Conservation (phyloP, 2,329 filamentous ascomycete species). For the Fusarium haematococcum region DNA sequence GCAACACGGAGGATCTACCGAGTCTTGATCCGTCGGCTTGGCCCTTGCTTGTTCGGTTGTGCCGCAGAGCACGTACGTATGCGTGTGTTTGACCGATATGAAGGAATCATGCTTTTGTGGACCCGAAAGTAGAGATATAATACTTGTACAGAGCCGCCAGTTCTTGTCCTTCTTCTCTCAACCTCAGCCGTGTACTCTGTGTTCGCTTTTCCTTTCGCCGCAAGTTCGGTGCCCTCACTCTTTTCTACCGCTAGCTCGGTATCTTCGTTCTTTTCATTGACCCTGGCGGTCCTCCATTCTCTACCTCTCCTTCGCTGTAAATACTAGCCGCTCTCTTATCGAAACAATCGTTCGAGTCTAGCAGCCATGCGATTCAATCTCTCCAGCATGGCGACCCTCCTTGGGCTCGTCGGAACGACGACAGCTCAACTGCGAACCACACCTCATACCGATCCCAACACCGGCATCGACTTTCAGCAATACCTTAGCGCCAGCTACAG, state of each 20-base stretch:
- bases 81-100: slow-evolving; percentile 23
- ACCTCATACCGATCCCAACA: slow-evolving; percentile 56
- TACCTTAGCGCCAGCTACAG: slow-evolving; percentile 54
- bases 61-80: slow-evolving; percentile 5
- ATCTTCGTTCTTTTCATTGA: slow-evolving; percentile 24
- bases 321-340: slow-evolving; percentile 6
- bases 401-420: slow-evolving; percentile 36
- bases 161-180: not conserved
- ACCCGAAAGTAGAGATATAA: slow-evolving; percentile 19
- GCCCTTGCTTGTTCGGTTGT: slow-evolving; percentile 1
- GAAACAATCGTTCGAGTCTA: not conserved
- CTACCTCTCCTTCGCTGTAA: slow-evolving; percentile 17
- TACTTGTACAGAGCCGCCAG: not conserved
- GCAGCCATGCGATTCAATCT: slow-evolving; percentile 33
- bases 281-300: slow-evolving; percentile 39
- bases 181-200: slow-evolving; percentile 17
- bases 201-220: slow-evolving; percentile 26
- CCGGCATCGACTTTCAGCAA: slow-evolving; percentile 59
- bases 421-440: slow-evolving; percentile 36
- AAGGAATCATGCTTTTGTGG: slow-evolving; percentile 18
- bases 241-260: slow-evolving; percentile 29
- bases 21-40: not conserved
- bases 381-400: slow-evolving; percentile 28
- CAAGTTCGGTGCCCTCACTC: slow-evolving; percentile 23
- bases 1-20: slow-evolving; percentile 13